Evolutionary conservation across 345 rosid species (phyloP), one percentile per base, ranked within the genome.

Genomic region (Bretschneidera sinensis): DNA sequence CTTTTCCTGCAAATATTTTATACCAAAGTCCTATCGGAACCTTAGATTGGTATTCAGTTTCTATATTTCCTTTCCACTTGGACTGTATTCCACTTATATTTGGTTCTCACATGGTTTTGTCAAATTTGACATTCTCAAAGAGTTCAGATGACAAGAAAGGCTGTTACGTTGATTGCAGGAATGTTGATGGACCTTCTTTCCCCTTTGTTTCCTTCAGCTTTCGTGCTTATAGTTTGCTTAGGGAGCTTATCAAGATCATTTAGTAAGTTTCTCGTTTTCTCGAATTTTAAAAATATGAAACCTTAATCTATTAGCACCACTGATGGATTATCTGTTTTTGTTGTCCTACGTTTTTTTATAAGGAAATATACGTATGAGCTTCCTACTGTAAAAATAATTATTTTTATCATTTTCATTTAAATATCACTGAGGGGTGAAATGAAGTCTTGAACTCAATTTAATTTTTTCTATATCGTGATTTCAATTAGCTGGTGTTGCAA

Each of bases 161-260:
- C 17, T 43, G 35, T 57, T 57, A 49, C 67, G n/a, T 75, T 72
- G 66, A 21, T 69, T 78, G 78, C 86, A 89, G 98, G 98, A 72
- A 92, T 92, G 98, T 74, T 92, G 75, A 83, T 92, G 98, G 98
- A 92, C 68, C 95, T 92, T 48, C 82, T 92, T 43, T 92, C 98
- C 21, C 96, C 98, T 45, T 74, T 92, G 70, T 85, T 82, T 65
- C 96, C 98, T 66, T 86, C 96, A 48, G 96, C 91, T 59, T 92
- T 89, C 77, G 59, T 87, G n/a, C 70, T 92, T 52, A 79, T 89
- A 55, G 95, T 87, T 79, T 92, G 96, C 87, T 75, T 92, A 64
- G 98, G 98, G 34, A 92, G 98, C 79, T 63, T 92, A 59, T 89
- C 98, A 17, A 87, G 98, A 75, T 92, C 96, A 55, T 85, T 92